Conservation (phyloP, 177 flowering plant genomes). For the Vitis hybrid region DNA sequence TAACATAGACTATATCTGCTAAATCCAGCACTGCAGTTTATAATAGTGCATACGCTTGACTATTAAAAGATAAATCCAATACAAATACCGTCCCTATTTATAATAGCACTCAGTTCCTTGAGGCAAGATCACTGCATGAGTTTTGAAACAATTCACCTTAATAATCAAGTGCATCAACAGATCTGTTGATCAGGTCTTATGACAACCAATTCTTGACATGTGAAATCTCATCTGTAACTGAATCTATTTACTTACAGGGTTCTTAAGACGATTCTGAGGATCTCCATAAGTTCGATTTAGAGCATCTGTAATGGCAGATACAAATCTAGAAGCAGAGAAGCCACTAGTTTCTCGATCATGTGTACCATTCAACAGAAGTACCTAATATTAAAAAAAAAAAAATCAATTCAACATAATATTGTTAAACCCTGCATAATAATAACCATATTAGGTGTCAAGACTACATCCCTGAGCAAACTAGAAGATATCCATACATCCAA, state of each 20-base stretch:
- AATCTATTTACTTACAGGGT: conserved; percentile 53
- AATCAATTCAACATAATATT: not conserved
- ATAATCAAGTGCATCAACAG: too few relatives aligned
- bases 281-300: conserved; percentile 82
- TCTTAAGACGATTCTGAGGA: conserved; percentile 55
- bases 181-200: not conserved
- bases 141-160: too few relatives aligned
- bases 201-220: not conserved
- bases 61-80: too few relatives aligned
- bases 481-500: not conserved
- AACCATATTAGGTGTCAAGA: not conserved
- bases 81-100: too few relatives aligned
- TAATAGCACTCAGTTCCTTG: too few relatives aligned
- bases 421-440: not conserved
- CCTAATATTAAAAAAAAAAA: conserved; percentile 35
- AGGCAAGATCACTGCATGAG: too few relatives aligned
- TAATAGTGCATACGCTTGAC: too few relatives aligned
- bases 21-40: too few relatives aligned
- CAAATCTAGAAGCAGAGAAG: conserved; percentile 80
- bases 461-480: not conserved
- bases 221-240: not conserved
- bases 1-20: too few relatives aligned
- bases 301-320: conserved; percentile 92
- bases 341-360: conserved; percentile 85
- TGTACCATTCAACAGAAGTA: conserved; percentile 87